A percentile compares a stretch with the other conserved stretches of the same genome.
phyloP scores from a whole-genome alignment of 805 yeast genomes.

The Limtongozyma cylindracea region DNA sequence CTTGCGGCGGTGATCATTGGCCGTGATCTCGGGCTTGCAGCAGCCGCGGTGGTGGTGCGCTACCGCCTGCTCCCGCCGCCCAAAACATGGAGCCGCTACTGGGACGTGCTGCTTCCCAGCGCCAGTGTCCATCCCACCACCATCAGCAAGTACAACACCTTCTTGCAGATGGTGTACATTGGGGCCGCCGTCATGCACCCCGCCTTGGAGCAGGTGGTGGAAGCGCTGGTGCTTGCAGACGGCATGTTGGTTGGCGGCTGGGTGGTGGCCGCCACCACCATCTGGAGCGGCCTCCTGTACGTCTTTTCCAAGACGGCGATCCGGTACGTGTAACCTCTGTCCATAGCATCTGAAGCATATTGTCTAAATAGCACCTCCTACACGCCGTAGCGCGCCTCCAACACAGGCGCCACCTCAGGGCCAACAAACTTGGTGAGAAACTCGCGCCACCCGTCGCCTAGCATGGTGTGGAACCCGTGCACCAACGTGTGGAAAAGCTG shows the following conservation, averaged over 20 bases:
- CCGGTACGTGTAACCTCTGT: too few relatives aligned
- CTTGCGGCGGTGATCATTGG: slow-evolving; percentile 56
- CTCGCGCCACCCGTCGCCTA: too few relatives aligned
- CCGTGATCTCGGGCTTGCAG: slow-evolving; percentile 49
- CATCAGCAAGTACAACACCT: slow-evolving; percentile 76
- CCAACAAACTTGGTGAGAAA: too few relatives aligned
- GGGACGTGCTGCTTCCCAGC: slow-evolving; percentile 54
- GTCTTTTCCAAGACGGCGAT: too few relatives aligned
- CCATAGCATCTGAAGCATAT: too few relatives aligned
- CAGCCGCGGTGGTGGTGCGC: slow-evolving; percentile 50
- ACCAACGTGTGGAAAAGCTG: too few relatives aligned
- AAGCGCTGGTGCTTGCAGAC: too few relatives aligned
- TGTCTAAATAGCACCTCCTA: too few relatives aligned
- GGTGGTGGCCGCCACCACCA: slow-evolving; percentile 28
- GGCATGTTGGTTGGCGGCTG: slow-evolving; percentile 4
- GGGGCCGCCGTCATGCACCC: slow-evolving; percentile 18
- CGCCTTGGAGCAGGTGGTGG: slow-evolving; percentile 5
- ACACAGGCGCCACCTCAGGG: too few relatives aligned
- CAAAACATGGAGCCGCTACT: slow-evolving; percentile 39
- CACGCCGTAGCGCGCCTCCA: too few relatives aligned
- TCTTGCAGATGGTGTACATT: slow-evolving; percentile 75
- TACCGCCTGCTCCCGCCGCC: slow-evolving; percentile 56
- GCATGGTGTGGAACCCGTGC: too few relatives aligned
- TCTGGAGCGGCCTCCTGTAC: slow-evolving; percentile 58
- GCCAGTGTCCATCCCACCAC: slow-evolving; percentile 76